phyloP scores from a whole-genome alignment of 2,329 filamentous ascomycete genomes.

The Aspergillus latus region DNA sequence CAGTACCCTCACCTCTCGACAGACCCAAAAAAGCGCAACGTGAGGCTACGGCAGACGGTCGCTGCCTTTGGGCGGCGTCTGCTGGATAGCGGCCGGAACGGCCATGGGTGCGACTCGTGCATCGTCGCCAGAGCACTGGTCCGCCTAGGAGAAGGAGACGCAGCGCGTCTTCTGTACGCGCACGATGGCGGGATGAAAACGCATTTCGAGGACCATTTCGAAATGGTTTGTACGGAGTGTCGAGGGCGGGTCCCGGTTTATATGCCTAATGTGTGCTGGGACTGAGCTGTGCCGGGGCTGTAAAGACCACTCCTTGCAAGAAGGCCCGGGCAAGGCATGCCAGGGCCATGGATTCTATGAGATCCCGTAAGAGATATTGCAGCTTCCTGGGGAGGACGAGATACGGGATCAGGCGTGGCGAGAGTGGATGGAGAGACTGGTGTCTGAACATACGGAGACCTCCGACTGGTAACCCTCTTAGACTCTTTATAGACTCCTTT shows the following conservation, averaged over 20 bases:
- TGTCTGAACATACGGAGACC: neutral
- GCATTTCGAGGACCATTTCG: neutral
- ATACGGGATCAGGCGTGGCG: neutral
- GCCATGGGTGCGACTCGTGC: neutral
- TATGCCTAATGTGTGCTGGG: neutral
- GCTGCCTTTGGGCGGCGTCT: neutral
- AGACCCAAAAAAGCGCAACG: neutral
- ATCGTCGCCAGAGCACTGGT: neutral
- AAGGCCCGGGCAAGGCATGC: neutral
- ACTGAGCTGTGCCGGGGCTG: neutral
- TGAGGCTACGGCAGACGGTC: neutral
- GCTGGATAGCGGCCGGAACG: neutral
- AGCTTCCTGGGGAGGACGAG: neutral
- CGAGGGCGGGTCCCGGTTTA: neutral
- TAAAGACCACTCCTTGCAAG: neutral
- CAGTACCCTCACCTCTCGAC: neutral
- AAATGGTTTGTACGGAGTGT: neutral
- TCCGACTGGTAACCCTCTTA: no score
- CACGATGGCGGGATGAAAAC: neutral
- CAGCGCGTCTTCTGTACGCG: neutral
- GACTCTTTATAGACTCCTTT: no score
- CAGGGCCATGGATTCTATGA: neutral
- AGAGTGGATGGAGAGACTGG: neutral
- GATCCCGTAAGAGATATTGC: neutral
- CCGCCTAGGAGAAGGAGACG: neutral